Evolutionary conservation across 176 grass and related monocot species (phyloP), one percentile per base, ranked within the genome.

Genomic region (Eragrostis nindensis): DNA sequence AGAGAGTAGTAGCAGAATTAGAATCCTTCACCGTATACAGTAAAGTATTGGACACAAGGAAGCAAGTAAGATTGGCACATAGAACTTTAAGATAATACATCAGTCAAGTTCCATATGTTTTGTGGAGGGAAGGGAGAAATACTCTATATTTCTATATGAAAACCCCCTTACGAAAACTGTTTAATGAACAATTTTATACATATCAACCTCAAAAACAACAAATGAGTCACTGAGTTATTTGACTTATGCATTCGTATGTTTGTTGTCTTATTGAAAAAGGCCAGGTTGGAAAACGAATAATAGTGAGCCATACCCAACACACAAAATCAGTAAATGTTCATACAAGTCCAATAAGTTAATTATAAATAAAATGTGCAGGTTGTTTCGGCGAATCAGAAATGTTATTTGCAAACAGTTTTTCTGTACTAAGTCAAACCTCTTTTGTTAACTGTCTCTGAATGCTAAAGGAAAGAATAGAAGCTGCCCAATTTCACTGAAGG

Each of bases 301-400:
- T 49, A 49, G 62, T 12, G 21, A 74, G 29, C 9, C 1, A 10
- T 63, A 16, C 5, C 5, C 5, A 32, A 77, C 60, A 41, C 41
- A 14, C 46, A 69, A 11, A 73, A 75, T 47, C 56, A 46, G 10
- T 15, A 75, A 43, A 21, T 62, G 62, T 40, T 75, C 13, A 57
- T 57, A 73, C 45, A 76, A 81, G 52, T 19, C 32, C 72, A 70
- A 70, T 29, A 54, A 77, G 24, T 71, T 55, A 24, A 49, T 10
- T 45, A 84, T 13, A 84, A 79, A 74, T 29, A 18, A 22, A 13
- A 79, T 30, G 14, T 62, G 71, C 60, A 70, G 46, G 18, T 74
- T 26, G 24, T 19, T 40, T 69, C 26, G 36, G 32, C 62, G 53
- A 45, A 40, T 13, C 8, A 1, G 56, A 57, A 57, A 67, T 47